Conservation (phyloP, 192 early-diverging fungal genomes). For the Diversispora eburnea region DNA sequence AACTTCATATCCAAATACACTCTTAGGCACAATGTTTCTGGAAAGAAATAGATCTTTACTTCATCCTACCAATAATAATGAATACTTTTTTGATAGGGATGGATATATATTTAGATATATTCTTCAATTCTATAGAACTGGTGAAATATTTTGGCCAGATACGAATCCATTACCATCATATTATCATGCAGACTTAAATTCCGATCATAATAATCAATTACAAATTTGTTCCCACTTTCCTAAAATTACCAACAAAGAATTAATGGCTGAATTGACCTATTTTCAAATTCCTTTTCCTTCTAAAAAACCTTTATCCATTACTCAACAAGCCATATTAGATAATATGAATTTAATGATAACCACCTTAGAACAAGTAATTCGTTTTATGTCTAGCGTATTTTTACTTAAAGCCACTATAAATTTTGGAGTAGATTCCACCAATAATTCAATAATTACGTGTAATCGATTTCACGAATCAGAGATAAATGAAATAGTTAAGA, state of each 20-base stretch:
- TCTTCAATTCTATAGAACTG: conserved; percentile 22
- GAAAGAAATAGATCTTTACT: not conserved
- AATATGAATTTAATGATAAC: no score
- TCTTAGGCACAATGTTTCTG: conserved; percentile 20
- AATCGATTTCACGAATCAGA: no score
- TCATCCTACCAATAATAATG: conserved; percentile 1
- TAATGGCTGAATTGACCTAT: not conserved
- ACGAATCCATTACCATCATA: not conserved
- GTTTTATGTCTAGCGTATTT: no score
- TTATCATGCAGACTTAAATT: not conserved
- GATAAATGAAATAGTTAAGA: no score
- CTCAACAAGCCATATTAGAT: no score
- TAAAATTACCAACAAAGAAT: not conserved
- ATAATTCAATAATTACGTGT: no score
- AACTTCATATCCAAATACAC: conserved; percentile 15
- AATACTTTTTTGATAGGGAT: conserved; percentile 24
- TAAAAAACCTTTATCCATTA: no score
- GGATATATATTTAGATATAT: conserved; percentile 21
- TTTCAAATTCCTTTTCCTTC: conserved; percentile 8
- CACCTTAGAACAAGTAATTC: no score
- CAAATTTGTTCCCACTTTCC: no score
- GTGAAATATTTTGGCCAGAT: not conserved
- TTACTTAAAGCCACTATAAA: no score
- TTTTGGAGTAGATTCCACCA: no score
- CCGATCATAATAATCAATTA: no score